Base-by-base conservation (phyloP, 495 filamentous ascomycete species). In the Podospora appendiculata region DNA sequence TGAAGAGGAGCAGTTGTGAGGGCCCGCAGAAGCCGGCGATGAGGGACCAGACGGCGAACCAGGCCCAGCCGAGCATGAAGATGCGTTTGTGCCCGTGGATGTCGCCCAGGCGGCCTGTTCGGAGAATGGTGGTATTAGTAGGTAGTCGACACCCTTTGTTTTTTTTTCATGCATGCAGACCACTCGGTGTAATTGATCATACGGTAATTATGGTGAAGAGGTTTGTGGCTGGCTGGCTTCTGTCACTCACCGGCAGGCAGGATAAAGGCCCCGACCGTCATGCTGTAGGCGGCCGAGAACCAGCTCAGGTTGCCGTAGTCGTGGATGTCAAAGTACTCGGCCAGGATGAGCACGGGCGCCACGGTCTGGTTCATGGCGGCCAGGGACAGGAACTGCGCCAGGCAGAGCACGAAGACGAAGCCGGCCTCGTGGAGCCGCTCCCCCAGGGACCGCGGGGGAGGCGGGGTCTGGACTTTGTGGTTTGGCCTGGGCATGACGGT, bases 181-280 rank as follows among this genome's bases (percentile, higher is more conserved):
- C 2, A 25, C 25, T 25, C 2, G 25, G 5, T 2, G 2, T 25
- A 25, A 5, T 2, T 25, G 25, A 5, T 25, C 5, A 25, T 2
- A 25, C 25, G 5, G n/a, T n/a, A n/a, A n/a, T n/a, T n/a, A n/a
- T n/a, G n/a, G n/a, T n/a, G n/a, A n/a, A n/a, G n/a, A n/a, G n/a
- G n/a, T n/a, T n/a, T n/a, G n/a, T n/a, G n/a, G n/a, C n/a, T n/a
- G n/a, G n/a, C n/a, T n/a, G n/a, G n/a, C n/a, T n/a, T n/a, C n/a
- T 25, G 25, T 2, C 2, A 25, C 57, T 50, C 41, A 59, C 58
- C 58, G 4, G 76, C 71, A 9, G 79, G 72, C 10, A 88, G 65
- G 47, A 88, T 82, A 52, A 85, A 86, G 1, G 79, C 80, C 7
- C 84, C 82, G 6, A 85, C 74, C 0, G 80, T 85, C 47, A 82